Evolutionary conservation across 2,329 filamentous ascomycete genomes (phyloP), one percentile per base, ranked within the genome.

Genomic region (Cladosporium sp.): DNA sequence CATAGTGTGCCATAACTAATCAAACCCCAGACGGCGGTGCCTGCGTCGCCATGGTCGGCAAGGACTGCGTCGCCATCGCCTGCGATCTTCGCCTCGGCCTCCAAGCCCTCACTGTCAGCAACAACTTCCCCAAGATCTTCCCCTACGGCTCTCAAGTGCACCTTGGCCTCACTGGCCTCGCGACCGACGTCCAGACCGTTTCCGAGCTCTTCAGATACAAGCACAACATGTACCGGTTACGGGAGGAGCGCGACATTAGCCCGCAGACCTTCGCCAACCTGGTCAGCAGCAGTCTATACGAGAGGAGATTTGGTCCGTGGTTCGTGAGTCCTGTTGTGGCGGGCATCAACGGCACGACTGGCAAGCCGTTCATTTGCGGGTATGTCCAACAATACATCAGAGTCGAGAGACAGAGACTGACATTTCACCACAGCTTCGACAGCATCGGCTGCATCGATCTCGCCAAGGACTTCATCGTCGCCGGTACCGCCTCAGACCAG

Each of bases 51-150:
- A 98, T 98, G 95, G 93, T 97, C 71, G 95, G 95, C 85, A 98
- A 99, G 83, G 93, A 98, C 88, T 99, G 95, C 81, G 95, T 99
- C 68, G 95, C 95, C 81, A 98, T 99, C 78, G 95, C 95, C 79
- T 99, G 95, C 85, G 95, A 99, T 82, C 92, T 99, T 72, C 94
- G 95, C 70, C 92, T 99, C 72, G 95, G 95, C 75, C 89, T 98
- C 78, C 95, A 99, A 84, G 87, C 95, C 77, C 86, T 99, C 77
- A 99, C 95, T 69, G 91, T 99, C 67, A 97, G 93, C 80, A 99
- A 99, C 89, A 95, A 98, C 89, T 98, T 98, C 86, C 95, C 95
- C 84, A 99, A 99, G 86, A 92, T 99, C 85, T 98, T 98, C 88
- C 89, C 90, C 80, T 98, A 96, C 86, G 93, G 92, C 71, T 79